Evolutionary conservation across 768 basidiomycete genomes (phyloP), one percentile per base, ranked within the genome.

Genomic region (Lactifluus echinatus): DNA sequence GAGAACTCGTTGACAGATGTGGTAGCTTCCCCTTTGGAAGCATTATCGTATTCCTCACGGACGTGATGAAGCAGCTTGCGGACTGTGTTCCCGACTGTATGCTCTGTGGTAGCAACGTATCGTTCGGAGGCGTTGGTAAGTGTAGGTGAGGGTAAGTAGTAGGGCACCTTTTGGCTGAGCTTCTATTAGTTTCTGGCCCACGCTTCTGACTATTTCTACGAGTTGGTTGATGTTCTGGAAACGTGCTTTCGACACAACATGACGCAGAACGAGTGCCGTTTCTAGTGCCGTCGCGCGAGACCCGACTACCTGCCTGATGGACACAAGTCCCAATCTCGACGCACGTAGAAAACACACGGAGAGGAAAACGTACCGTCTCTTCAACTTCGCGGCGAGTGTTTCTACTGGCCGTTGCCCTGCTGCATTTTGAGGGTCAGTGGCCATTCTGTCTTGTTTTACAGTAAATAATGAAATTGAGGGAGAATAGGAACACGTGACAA

Each of bases 71-170:
- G 75, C 23, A 97, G 84, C 66, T 92, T 92, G 37, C 93, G 83
- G 39, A 94, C 87, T 21, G 94, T 94, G 69, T 98, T 98, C 23
- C 93, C 93, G 34, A 96, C 87, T 44, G 93, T 89, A 67, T 94
- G 86, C 69, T 99, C 96, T 97, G 71, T 15, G 31, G 39, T 8
- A 21, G 23, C 19, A 10, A 2, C 17, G 21, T 40, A 34, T 53
- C 19, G 33, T 43, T 33, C 34, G 24, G 42, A 48, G 48, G 58
- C 19, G 48, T 65, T 11, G 44, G 31, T 52, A 34, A 60, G 47
- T 4, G 4, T 59, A 45, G 53, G 29, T 17, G 15, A 10, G 29
- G 15, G 33, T 19, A 47, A 56, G 50, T 43, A 42, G 56, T 44
- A 51, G 24, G 34, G 46, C 57, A 93, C 95, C 95, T 83, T 95